Percentiles rank a stretch among this genome's conserved stretches.
Evolutionary conservation across 345 rosid species (phyloP).

Genomic region (Murraya koenigii): DNA sequence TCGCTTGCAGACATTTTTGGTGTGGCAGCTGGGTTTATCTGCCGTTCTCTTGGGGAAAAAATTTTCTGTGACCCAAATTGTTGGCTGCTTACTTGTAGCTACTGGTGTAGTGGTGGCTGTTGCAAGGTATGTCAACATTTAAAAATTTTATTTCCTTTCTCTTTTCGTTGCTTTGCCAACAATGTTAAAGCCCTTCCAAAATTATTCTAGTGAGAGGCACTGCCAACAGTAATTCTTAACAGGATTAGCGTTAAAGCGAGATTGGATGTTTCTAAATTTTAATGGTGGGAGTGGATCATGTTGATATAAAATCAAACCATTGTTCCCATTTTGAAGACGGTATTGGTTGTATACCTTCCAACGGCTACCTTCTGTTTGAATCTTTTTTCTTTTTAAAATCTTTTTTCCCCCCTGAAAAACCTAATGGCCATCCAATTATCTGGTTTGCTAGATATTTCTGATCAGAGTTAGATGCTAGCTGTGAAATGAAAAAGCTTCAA

Average conservation of each 20-base stretch:
- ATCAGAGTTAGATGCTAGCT: no score
- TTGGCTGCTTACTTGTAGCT: constrained; percentile 82
- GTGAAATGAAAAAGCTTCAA: background rate
- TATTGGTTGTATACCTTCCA: background rate
- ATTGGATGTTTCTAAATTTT: background rate
- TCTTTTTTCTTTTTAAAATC: no score
- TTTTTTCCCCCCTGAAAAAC: no score
- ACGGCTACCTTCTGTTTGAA: no score
- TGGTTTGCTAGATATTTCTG: no score
- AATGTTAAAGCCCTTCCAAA: background rate
- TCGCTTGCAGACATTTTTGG: constrained; percentile 68
- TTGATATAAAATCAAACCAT: background rate
- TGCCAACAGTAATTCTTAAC: background rate
- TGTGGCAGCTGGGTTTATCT: constrained; percentile 81
- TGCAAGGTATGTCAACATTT: constrained; percentile 46
- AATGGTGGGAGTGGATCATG: background rate
- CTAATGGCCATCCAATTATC: no score
- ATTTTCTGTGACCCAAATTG: constrained; percentile 56
- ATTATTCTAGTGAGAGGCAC: background rate
- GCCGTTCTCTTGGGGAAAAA: constrained; percentile 55
- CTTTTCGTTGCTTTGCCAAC: background rate
- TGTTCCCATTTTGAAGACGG: no score
- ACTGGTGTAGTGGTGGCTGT: constrained; percentile 74
- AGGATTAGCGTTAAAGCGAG: background rate
- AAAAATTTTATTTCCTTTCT: background rate